phyloP scores from a whole-genome alignment of 306 rosid species.

The Inga leiocalycina region DNA sequence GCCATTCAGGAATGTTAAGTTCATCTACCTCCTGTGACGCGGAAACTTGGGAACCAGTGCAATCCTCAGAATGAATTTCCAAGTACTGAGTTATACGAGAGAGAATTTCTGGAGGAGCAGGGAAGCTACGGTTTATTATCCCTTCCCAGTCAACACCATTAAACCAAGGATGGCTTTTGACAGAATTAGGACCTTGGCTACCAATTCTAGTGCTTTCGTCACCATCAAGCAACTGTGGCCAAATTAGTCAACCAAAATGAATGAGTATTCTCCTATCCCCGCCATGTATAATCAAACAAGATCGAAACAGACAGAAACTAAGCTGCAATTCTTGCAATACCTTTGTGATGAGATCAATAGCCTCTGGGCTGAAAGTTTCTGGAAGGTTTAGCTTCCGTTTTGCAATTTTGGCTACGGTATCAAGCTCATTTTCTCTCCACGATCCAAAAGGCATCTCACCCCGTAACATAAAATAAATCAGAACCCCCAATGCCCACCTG shows the following conservation, averaged over 20 bases:
- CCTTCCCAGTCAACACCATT: constrained; percentile 81
- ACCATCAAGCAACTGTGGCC: constrained; percentile 85
- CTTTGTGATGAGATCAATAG: constrained; percentile 85
- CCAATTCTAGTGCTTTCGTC: constrained; percentile 89
- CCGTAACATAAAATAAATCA: constrained; percentile 79
- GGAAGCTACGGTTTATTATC: constrained; percentile 47
- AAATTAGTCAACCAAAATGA: constrained; percentile 34
- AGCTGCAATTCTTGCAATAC: constrained; percentile 41
- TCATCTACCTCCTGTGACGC: constrained; percentile 56
- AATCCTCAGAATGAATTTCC: constrained; percentile 64
- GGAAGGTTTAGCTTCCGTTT: constrained; percentile 79
- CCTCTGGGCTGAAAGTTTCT: constrained; percentile 78
- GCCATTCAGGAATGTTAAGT: constrained; percentile 76
- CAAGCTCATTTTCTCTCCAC: constrained; percentile 92
- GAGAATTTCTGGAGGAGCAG: constrained; percentile 72
- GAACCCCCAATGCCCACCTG: constrained; percentile 98
- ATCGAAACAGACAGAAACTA: background rate
- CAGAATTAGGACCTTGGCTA: constrained; percentile 65
- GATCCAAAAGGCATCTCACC: constrained; percentile 96
- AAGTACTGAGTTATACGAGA: constrained; percentile 69
- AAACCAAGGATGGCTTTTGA: constrained; percentile 89
- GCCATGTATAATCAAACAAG: background rate
- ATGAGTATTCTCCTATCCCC: constrained; percentile 23
- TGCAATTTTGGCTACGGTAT: constrained; percentile 84
- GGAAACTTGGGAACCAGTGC: constrained; percentile 49